Conservation (phyloP, 257 asterid genomes). For the Solanum pinnatisectum region DNA sequence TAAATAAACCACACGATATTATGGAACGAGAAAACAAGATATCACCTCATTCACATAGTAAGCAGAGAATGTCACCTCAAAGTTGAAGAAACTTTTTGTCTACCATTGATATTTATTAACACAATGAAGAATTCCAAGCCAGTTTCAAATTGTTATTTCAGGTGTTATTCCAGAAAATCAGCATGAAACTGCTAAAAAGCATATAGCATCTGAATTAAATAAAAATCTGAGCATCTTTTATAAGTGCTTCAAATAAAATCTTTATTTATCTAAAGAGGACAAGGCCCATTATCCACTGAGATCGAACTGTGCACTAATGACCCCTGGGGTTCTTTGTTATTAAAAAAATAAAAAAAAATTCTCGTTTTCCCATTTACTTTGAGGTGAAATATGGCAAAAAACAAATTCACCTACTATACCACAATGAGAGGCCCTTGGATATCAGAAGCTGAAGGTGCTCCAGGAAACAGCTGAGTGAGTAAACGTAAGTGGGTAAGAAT, state of each 20-base stretch:
- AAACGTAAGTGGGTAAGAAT: too few species aligned
- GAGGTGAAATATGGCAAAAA: background rate
- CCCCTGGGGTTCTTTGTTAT: background rate
- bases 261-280: background rate
- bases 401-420: background rate
- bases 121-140: background rate
- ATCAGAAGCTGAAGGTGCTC: background rate
- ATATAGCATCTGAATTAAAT: background rate
- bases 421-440: background rate
- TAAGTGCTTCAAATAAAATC: background rate
- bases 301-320: background rate
- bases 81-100: background rate
- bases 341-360: background rate
- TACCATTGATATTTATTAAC: background rate
- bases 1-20: conserved; percentile 24
- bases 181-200: background rate
- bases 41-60: background rate
- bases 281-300: background rate
- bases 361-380: background rate
- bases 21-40: background rate
- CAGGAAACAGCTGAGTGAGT: too few species aligned
- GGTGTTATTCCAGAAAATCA: background rate
- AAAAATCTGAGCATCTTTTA: background rate
- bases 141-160: background rate
- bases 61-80: background rate